A percentile compares a stretch with the other conserved stretches of the same genome.
Conservation (phyloP, 2,329 filamentous ascomycete species). For the Pyrenochaeta sp. region DNA sequence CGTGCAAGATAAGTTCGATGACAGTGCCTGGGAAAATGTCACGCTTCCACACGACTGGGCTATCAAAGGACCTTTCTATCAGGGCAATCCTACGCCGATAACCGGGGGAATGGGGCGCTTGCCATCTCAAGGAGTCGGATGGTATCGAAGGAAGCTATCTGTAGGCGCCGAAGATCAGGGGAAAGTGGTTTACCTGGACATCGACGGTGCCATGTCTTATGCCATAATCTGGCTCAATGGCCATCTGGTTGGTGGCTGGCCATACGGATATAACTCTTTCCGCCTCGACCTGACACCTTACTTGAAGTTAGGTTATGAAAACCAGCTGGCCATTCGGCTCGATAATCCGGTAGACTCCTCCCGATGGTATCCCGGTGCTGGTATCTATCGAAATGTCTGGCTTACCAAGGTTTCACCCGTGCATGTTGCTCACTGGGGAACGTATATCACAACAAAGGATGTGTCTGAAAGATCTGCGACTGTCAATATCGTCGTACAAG, state of each 20-base stretch:
- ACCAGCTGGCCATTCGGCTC: constrained; percentile 58
- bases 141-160: constrained; percentile 59
- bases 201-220: constrained; percentile 64
- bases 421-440: constrained; percentile 61
- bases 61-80: constrained; percentile 56
- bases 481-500: constrained; percentile 54
- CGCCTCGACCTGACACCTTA: constrained; percentile 61
- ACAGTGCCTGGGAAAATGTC: constrained; percentile 54
- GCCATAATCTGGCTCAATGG: constrained; percentile 63
- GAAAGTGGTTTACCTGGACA: constrained; percentile 56
- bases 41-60: constrained; percentile 62
- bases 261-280: constrained; percentile 62
- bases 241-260: constrained; percentile 61
- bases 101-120: constrained; percentile 56
- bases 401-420: constrained; percentile 57
- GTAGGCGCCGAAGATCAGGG: constrained; percentile 42
- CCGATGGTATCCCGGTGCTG: constrained; percentile 64
- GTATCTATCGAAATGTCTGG: constrained; percentile 65
- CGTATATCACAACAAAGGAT: constrained; percentile 55
- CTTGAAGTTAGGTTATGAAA: constrained; percentile 48
- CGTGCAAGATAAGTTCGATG: constrained; percentile 49
- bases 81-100: constrained; percentile 19
- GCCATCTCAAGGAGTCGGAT: constrained; percentile 62
- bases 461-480: constrained; percentile 58
- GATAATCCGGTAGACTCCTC: constrained; percentile 60